Conservation (phyloP, 2,329 filamentous ascomycete species). For the Delphinella strobiligena region DNA sequence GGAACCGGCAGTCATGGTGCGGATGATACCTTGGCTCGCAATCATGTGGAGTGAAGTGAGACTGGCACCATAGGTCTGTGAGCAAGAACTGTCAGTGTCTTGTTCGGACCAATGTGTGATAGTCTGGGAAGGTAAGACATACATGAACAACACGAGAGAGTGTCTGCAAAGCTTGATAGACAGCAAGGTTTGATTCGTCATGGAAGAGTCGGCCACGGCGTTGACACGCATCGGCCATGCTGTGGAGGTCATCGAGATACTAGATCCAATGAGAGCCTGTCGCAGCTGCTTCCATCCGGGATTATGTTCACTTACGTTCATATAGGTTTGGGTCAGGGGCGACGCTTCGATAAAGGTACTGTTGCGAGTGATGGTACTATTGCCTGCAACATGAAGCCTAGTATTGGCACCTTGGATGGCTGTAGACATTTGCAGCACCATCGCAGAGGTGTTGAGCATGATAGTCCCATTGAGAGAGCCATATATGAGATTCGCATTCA, state of each 20-base stretch:
- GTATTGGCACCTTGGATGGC: constrained; percentile 1
- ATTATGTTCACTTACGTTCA: too few relatives aligned
- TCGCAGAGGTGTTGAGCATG: constrained; percentile 5
- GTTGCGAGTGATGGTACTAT: not conserved
- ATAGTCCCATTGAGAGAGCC: constrained; percentile 6
- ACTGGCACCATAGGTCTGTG: constrained; percentile 16
- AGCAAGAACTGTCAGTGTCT: not conserved
- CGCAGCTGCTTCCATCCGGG: too few relatives aligned
- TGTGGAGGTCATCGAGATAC: constrained; percentile 18
- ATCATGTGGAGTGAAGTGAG: constrained; percentile 19
- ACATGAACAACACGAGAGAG: constrained; percentile 20
- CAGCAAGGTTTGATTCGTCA: constrained; percentile 24
- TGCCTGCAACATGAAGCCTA: not conserved
- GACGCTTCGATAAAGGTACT: too few relatives aligned
- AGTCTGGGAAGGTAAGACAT: not conserved
- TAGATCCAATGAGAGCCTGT: constrained; percentile 3
- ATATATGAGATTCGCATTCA: constrained; percentile 1
- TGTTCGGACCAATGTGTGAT: too few relatives aligned
- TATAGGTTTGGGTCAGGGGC: too few relatives aligned
- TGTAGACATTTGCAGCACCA: not conserved
- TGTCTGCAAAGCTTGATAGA: constrained; percentile 19
- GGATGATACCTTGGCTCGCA: constrained; percentile 17
- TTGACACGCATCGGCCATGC: constrained; percentile 18
- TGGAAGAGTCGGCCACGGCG: constrained; percentile 24
- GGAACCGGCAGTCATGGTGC: constrained; percentile 24